Evolutionary conservation across 2,329 filamentous ascomycete genomes (phyloP), one percentile per base, ranked within the genome.

Genomic region (Microcera coccophila): DNA sequence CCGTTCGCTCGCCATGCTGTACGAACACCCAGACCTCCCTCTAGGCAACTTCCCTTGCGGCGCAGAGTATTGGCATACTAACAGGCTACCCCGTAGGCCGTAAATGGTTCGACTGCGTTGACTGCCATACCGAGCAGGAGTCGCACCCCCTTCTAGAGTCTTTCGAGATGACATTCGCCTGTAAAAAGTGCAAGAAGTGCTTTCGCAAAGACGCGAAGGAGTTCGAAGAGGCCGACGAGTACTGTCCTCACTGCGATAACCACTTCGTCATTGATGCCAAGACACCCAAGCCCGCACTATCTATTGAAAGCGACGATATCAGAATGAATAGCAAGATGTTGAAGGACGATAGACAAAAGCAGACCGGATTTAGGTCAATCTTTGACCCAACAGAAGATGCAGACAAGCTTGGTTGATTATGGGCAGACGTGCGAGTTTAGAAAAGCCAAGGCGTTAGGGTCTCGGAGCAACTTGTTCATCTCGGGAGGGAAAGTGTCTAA

Each of bases 101-200:
- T 48, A 96, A 95, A 75, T 98, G 94, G 94, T 98, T 96, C 72
- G 93, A 98, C 74, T 98, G 93, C 70, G 87, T 88, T 52, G 86
- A 96, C 65, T 98, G 93, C 72, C 93, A 98, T 71, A 71, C 72
- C 41, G 93, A 98, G 65, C 74, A 81, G 48, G 85, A 94, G 67
- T 69, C 74, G 48, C 93, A 97, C 66, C 70, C 78, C 28, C 81
- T 98, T 17, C 70, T 79, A 41, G 86, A 95, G 69, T 76, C 75
- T 52, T 76, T 84, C 57, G 93, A 98, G 62, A 95, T 98, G 89
- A 79, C 75, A 28, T 97, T 98, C 62, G 89, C 88, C 39, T 98
- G 93, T 79, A 98, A 98, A 61, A 98, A 98, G 73, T 98, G 93
- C 82, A 90, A 86, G 57, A 98, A 98, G 71, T 90, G 85, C 68